Conservation (phyloP, 2,329 filamentous ascomycete genomes). For the Monosporascus sp. region DNA sequence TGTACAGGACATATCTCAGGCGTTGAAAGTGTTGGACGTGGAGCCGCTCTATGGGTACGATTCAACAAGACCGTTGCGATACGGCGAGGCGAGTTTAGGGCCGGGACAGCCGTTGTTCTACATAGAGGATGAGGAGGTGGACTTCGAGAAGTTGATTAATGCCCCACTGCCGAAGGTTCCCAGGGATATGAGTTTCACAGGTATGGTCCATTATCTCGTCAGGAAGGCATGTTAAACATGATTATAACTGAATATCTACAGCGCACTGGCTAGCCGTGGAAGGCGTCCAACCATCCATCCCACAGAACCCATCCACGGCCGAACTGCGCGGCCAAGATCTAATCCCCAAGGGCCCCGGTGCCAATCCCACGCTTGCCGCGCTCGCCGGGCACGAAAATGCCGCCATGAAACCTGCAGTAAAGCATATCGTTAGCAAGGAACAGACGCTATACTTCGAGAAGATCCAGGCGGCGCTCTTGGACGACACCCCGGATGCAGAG, state of each 20-base stretch:
- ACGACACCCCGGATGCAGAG: constrained; percentile 79
- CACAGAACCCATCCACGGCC: constrained; percentile 86
- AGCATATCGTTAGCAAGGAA: constrained; percentile 94
- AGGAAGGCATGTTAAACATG: background rate
- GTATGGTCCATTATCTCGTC: constrained; percentile 39
- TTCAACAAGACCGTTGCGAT: constrained; percentile 79
- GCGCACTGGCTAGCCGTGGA: constrained; percentile 98
- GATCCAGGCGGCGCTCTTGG: constrained; percentile 80
- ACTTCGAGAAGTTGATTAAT: constrained; percentile 99
- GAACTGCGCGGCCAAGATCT: constrained; percentile 82
- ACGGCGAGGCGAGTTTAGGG: constrained; percentile 88
- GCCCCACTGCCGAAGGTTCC: constrained; percentile 92
- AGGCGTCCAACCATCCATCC: constrained; percentile 92
- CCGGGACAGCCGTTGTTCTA: constrained; percentile 95
- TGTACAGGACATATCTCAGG: constrained; percentile 84
- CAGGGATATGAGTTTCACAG: constrained; percentile 84
- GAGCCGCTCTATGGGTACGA: constrained; percentile 97
- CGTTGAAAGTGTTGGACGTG: constrained; percentile 79
- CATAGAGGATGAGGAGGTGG: constrained; percentile 95
- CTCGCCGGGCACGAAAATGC: constrained; percentile 79
- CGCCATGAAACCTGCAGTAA: constrained; percentile 82
- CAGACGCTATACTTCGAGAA: constrained; percentile 96
- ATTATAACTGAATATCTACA: constrained; percentile 28
- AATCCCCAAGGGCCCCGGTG: constrained; percentile 81
- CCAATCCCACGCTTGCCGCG: constrained; percentile 78